Evolutionary conservation across 306 rosid species (phyloP).

Genomic region (Trichosanthes truncata): DNA sequence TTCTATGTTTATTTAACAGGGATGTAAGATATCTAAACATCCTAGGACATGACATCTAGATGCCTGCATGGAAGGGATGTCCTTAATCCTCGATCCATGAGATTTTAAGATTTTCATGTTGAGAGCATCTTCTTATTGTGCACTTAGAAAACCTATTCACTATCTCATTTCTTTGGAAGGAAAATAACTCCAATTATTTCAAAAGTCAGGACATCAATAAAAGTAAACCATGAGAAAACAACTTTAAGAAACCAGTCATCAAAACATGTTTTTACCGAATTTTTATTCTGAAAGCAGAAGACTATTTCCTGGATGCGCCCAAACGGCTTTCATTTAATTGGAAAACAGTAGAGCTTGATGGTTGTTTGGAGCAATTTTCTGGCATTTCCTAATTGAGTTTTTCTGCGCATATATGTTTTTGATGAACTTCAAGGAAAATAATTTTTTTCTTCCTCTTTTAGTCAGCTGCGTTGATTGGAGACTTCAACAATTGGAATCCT

Average conservation of each 20-base stretch:
- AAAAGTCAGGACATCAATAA: background rate
- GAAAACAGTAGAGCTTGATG: background rate
- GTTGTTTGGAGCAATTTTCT: background rate
- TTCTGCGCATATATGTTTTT: background rate
- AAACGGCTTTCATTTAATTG: background rate
- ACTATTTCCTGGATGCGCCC: background rate
- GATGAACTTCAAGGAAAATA: background rate
- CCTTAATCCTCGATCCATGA: too few relatives aligned
- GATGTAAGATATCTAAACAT: too few relatives aligned
- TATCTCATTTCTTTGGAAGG: background rate
- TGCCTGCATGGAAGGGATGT: too few relatives aligned
- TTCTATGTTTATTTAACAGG: too few relatives aligned
- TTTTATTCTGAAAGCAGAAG: background rate
- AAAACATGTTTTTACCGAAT: background rate
- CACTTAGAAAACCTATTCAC: background rate
- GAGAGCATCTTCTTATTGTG: background rate
- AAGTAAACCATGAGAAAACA: background rate
- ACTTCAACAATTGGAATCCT: constrained; percentile 94
- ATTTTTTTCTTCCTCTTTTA: constrained; percentile 23
- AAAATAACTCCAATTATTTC: background rate
- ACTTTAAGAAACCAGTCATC: background rate
- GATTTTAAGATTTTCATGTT: too few relatives aligned
- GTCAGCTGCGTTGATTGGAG: constrained; percentile 93
- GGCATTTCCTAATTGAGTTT: background rate
- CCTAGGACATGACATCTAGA: too few relatives aligned